Percentiles rank a stretch among this genome's conserved stretches.
Evolutionary conservation across 2,329 filamentous ascomycete species (phyloP).

Genomic region (Thermochaetoides dissita): DNA sequence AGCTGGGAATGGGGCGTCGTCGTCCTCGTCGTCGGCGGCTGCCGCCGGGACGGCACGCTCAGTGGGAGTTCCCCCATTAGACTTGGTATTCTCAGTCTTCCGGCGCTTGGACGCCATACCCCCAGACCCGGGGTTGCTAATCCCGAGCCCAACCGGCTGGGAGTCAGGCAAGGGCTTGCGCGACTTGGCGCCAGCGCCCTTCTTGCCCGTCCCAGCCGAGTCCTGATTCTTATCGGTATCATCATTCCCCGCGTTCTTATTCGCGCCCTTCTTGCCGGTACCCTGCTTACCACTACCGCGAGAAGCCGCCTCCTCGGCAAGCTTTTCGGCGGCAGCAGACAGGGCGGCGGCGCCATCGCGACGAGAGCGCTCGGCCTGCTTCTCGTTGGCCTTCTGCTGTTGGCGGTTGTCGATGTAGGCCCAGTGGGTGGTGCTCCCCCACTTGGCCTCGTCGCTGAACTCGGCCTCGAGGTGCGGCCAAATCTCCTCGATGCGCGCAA

Average conservation of each 20-base stretch:
- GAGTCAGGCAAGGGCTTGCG: slow-evolving; percentile 40
- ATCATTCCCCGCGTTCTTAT: slow-evolving; percentile 57
- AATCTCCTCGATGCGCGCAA: slow-evolving; percentile 71
- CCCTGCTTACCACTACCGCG: slow-evolving; percentile 80
- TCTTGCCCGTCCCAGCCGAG: slow-evolving; percentile 35
- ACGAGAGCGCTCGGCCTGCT: slow-evolving; percentile 57
- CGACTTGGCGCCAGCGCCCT: slow-evolving; percentile 45
- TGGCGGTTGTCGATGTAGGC: slow-evolving; percentile 79
- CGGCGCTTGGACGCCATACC: slow-evolving; percentile 56
- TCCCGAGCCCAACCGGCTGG: slow-evolving; percentile 45
- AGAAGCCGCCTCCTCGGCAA: slow-evolving; percentile 71
- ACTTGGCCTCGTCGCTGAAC: slow-evolving; percentile 86
- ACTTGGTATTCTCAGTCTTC: slow-evolving; percentile 62
- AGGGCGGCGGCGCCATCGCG: slow-evolving; percentile 67
- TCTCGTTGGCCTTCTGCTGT: slow-evolving; percentile 40
- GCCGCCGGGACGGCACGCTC: slow-evolving; percentile 64
- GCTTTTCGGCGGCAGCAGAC: slow-evolving; percentile 59
- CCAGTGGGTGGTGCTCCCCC: slow-evolving; percentile 87
- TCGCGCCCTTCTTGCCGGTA: slow-evolving; percentile 59
- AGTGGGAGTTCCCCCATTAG: slow-evolving; percentile 36
- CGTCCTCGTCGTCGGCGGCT: no score
- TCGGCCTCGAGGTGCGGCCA: slow-evolving; percentile 78
- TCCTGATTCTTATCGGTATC: slow-evolving; percentile 35
- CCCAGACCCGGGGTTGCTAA: slow-evolving; percentile 39
- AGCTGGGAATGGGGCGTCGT: no score